Evolutionary conservation across 108 stramenopile species (phyloP).

Genomic region (Skeletonema costatum): DNA sequence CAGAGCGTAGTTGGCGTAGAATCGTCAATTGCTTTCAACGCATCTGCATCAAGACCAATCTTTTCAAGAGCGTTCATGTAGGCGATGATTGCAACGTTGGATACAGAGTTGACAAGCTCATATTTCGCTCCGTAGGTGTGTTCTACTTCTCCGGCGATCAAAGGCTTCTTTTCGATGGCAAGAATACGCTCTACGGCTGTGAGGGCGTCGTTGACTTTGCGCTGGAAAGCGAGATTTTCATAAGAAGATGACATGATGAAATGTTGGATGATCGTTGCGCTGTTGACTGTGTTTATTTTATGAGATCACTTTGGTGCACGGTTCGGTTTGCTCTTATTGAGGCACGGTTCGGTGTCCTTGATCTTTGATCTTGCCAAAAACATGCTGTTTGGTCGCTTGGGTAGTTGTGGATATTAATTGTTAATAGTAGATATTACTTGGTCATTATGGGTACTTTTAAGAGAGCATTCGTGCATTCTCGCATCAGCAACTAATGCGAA

Average conservation of each 20-base stretch:
- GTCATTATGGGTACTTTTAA: too few relatives aligned
- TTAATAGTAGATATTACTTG: too few relatives aligned
- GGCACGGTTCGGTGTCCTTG: too few relatives aligned
- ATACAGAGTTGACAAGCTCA: slow-evolving; percentile 57
- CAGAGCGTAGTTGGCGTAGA: slow-evolving; percentile 53
- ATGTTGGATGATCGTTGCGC: too few relatives aligned
- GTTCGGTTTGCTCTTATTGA: too few relatives aligned
- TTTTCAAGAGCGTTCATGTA: slow-evolving; percentile 63
- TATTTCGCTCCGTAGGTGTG: slow-evolving; percentile 81
- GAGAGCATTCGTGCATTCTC: too few relatives aligned
- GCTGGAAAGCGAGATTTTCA: slow-evolving; percentile 22
- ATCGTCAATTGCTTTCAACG: slow-evolving; percentile 38
- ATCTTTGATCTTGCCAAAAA: too few relatives aligned
- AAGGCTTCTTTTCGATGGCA: slow-evolving; percentile 33
- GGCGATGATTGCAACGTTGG: slow-evolving; percentile 71
- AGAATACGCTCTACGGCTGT: slow-evolving; percentile 22
- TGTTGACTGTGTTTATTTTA: neutral
- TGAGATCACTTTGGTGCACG: neutral
- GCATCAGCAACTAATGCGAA: too few relatives aligned
- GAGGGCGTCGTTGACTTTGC: slow-evolving; percentile 39
- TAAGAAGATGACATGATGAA: neutral
- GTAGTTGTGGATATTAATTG: too few relatives aligned
- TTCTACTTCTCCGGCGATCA: slow-evolving; percentile 41
- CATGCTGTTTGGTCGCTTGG: too few relatives aligned
- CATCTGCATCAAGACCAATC: slow-evolving; percentile 59